A percentile compares a stretch with the other conserved stretches of the same genome.
These are phyloP conservation scores for Syncephalastrum contaminatum DNA, from an alignment of 371 early-diverging fungal genomes.

Conservation along the genomic window DNA sequence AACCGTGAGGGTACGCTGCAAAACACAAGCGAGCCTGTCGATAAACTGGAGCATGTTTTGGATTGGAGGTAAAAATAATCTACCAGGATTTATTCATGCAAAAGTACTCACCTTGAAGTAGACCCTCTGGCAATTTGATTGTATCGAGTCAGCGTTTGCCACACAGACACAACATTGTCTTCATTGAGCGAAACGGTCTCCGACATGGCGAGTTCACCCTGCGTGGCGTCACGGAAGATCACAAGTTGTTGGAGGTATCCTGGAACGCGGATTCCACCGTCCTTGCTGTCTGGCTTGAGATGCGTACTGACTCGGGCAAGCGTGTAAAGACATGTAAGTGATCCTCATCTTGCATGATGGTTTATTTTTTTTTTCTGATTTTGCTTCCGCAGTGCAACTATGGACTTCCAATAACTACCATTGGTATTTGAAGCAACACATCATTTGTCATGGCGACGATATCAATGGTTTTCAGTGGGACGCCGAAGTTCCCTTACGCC, in stretches of 20 bases:
- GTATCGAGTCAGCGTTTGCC: slow-evolving; percentile 78
- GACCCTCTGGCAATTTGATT: slow-evolving; percentile 89
- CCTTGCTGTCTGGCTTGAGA: slow-evolving; percentile 73
- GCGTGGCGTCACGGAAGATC: slow-evolving; percentile 41
- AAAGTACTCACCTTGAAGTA: slow-evolving; percentile 9
- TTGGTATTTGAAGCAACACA: slow-evolving; percentile 93
- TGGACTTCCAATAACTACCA: slow-evolving; percentile 94
- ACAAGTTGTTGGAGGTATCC: slow-evolving; percentile 57
- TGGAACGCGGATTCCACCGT: slow-evolving; percentile 92
- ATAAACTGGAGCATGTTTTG: slow-evolving; percentile 78
- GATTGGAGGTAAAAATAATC: slow-evolving; percentile 63
- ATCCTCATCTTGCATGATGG: not conserved
- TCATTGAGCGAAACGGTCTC: slow-evolving; percentile 94
- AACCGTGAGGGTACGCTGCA: slow-evolving; percentile 85
- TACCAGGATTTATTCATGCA: not conserved
- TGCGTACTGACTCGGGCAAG: slow-evolving; percentile 19
- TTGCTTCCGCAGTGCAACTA: slow-evolving; percentile 64
- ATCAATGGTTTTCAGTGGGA: slow-evolving; percentile 69
- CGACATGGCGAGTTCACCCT: slow-evolving; percentile 93
- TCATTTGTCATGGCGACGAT: slow-evolving; percentile 31
- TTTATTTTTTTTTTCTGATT: not conserved
- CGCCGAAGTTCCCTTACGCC: slow-evolving; percentile 59
- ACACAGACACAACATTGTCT: slow-evolving; percentile 88
- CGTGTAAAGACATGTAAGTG: slow-evolving; percentile 31
- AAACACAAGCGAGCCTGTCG: slow-evolving; percentile 79